Conservation (phyloP, 176 grass and related monocot genomes). For the Avena atlantica region DNA sequence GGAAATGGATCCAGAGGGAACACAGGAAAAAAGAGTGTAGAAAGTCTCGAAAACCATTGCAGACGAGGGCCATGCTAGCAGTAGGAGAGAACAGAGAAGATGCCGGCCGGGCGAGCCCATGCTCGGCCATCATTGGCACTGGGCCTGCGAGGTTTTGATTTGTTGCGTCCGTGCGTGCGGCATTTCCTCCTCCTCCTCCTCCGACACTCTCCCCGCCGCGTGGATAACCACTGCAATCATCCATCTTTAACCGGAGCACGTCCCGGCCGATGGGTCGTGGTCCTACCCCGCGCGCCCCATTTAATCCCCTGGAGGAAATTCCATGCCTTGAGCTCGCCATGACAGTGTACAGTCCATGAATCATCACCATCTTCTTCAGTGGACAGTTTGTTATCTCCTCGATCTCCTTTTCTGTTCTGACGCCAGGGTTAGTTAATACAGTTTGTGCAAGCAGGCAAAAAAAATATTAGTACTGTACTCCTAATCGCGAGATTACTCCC, state of each 20-base stretch:
- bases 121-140: slow-evolving; percentile 36
- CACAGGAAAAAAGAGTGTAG: no score
- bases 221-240: slow-evolving; percentile 3
- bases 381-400: no score
- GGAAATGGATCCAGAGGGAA: not conserved
- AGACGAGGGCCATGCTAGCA: not conserved
- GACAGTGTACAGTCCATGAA: not conserved
- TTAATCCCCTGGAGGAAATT: not conserved
- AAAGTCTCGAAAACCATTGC: not conserved
- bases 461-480: no score
- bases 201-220: no score
- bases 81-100: not conserved
- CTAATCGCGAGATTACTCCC: no score
- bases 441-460: no score
- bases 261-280: not conserved
- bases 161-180: slow-evolving; percentile 48
- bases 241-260: no score
- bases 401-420: no score
- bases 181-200: slow-evolving; percentile 12
- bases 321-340: not conserved
- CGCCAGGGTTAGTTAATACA: no score
- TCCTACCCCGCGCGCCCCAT: not conserved
- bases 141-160: not conserved
- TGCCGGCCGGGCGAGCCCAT: slow-evolving; percentile 46
- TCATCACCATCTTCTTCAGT: not conserved